Evolutionary conservation across 1,284 basidiomycete species (phyloP), one percentile per base, ranked within the genome.

Genomic region (Tremellales sp.): DNA sequence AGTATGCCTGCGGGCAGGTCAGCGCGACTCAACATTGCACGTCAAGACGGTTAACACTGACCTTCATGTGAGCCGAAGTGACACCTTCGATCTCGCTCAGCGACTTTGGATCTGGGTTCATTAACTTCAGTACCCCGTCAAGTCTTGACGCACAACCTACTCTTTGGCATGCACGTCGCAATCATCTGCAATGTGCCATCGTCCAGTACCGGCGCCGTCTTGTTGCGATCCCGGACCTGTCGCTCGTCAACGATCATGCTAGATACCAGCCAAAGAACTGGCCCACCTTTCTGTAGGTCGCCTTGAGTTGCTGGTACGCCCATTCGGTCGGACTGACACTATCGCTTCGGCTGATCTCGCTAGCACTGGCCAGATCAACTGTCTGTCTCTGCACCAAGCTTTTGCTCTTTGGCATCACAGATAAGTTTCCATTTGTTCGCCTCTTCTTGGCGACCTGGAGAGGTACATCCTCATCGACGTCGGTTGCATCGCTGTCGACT

Each of bases 391-490:
- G 42, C 41, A 25, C 51, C 50, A 11, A 17, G 23, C 24, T 47
- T 17, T 21, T 15, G 8, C 29, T 46, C 50, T 13, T 51, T 54
- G 6, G 45, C 52, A 43, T 52, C 54, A 12, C 11, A 21, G 36
- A 10, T 8, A 17, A n/a, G 11, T 8, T 11, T 17, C 19, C 36
- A 21, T 17, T 39, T 39, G 36, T 50, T 17, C 37, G 43, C n/a
- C 41, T 13, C 19, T 17, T 39, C 36, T 39, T 39, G 11, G 19
- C 36, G 13, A 10, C 47, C 11, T 52, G 41, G 12, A 65, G 48
- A 6, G 61, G 63, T 29, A 60, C 54, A 48, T 89, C 87, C 51
- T 58, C 58, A 35, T 55, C 58, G 27, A 50, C 51, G 19, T 51
- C 48, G 37, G 51, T 51, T 15, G 48, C 57, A 39, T 57, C 57